Percentiles rank a stretch among this genome's conserved stretches.
These are phyloP conservation scores for Lodderomyces elongisporus DNA, from an alignment of 1,139 yeast genomes.

Conservation along the genomic window DNA sequence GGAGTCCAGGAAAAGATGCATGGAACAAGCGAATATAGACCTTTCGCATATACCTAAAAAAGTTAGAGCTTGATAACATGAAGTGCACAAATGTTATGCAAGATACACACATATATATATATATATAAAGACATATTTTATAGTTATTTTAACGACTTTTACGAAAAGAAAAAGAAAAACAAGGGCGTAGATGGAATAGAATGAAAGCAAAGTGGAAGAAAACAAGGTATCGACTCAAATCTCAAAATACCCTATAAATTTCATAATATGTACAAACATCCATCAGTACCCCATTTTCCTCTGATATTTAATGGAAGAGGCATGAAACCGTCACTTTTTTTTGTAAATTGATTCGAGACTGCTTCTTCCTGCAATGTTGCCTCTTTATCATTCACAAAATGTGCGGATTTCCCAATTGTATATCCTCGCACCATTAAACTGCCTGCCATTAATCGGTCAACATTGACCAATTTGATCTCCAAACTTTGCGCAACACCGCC, in stretches of 20 bases:
- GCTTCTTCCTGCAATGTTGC: background rate
- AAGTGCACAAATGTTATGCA: too few species aligned
- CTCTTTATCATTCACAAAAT: conserved; percentile 14
- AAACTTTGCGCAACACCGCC: conserved; percentile 50
- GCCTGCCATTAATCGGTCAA: conserved; percentile 37
- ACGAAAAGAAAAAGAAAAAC: too few species aligned
- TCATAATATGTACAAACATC: conserved; percentile 52
- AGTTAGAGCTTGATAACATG: conserved; percentile 9
- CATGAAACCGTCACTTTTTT: conserved; percentile 58
- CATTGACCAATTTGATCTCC: conserved; percentile 42
- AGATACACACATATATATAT: too few species aligned
- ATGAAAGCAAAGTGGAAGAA: too few species aligned
- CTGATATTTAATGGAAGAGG: conserved; percentile 44
- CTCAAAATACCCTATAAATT: too few species aligned
- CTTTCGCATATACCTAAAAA: too few species aligned
- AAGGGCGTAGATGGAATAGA: too few species aligned
- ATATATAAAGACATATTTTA: too few species aligned
- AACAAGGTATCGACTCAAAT: too few species aligned
- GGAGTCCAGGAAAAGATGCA: background rate
- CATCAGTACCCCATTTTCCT: conserved; percentile 69
- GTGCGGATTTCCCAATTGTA: conserved; percentile 49
- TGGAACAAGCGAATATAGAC: too few species aligned
- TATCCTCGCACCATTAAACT: conserved; percentile 59
- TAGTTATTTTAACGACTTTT: too few species aligned
- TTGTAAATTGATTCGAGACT: conserved; percentile 17